Base-by-base conservation (phyloP, 441 rosid species). In the Arabidopsis hybrid region DNA sequence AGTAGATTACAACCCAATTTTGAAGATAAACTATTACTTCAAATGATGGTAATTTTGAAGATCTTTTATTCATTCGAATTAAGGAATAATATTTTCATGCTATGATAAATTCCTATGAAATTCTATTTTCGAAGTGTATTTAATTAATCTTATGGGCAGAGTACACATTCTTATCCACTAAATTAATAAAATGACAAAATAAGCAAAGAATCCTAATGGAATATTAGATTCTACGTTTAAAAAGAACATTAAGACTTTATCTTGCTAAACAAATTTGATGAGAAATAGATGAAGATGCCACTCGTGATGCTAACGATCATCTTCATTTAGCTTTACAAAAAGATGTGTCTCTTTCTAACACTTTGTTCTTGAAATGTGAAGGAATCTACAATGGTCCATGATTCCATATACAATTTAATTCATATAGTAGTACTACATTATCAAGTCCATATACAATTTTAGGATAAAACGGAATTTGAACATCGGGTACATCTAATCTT, bases 241-340 rank as follows among this genome's bases (percentile, higher is more conserved):
- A 67, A 60, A 67, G 62, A 67, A 50, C 11, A 10, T 6, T 61
- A 60, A 60, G 35, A 67, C 61, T 49, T 46, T 66, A 31, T 65
- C 38, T 58, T 51, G 7, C 8, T 7, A 21, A 32, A 18, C 7
- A 9, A 65, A 58, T 12, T 52, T 38, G 61, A 67, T 38, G 46
- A 64, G 14, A 60, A 67, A n/a, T 3, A 60, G 32, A 52, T 43
- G 50, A 67, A 68, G 79, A 75, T 75, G 69, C 74, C 51, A 68
- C 59, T 61, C 79, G 79, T 75, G 79, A 75, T 75, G 74, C 79
- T 45, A 75, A 68, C 51, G 36, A 75, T 75, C 58, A 43, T 53
- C 69, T 61, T 16, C 64, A 61, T 68, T 67, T 75, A 65, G 34
- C 47, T 67, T 61, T 69, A 65, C 43, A 67, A 47, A 65, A 70